phyloP scores from a whole-genome alignment of 2,329 filamentous ascomycete genomes.

The Corinectria fuckeliana region DNA sequence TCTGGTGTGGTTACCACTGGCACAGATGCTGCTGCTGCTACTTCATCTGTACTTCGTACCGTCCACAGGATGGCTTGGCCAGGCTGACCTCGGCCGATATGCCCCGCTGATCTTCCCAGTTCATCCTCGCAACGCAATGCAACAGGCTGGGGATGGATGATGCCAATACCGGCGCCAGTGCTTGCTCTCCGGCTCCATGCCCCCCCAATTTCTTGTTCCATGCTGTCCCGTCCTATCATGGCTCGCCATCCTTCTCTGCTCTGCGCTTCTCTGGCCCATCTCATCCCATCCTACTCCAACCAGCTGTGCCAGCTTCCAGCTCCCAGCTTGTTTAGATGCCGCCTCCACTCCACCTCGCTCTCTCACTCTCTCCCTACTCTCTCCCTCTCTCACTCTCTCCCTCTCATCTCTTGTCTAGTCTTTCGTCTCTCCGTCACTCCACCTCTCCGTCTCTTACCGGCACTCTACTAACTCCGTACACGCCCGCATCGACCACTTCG shows the following conservation, averaged over 20 bases:
- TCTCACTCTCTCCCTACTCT: background rate
- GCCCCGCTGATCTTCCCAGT: constrained; percentile 37
- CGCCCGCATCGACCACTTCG: constrained; percentile 16
- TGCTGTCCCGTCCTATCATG: constrained; percentile 14
- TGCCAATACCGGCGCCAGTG: constrained; percentile 29
- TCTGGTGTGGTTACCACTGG: background rate
- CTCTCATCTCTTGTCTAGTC: background rate
- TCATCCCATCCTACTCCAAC: constrained; percentile 14
- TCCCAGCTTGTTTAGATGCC: constrained; percentile 15
- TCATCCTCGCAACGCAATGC: constrained; percentile 21
- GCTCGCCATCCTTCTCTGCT: background rate
- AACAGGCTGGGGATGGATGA: constrained; percentile 32
- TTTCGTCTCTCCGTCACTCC: constrained; percentile 2
- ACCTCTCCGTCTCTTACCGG: constrained; percentile 5
- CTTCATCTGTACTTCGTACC: too few relatives aligned
- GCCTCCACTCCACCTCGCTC: constrained; percentile 13
- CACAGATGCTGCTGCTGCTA: background rate
- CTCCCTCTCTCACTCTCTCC: constrained; percentile 3
- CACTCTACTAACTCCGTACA: constrained; percentile 11
- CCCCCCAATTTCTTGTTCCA: constrained; percentile 12
- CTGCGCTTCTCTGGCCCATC: background rate
- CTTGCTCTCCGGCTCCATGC: background rate
- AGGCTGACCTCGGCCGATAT: constrained; percentile 36
- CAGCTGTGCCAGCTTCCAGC: too few relatives aligned
- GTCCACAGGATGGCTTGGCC: constrained; percentile 22